Base-by-base conservation (phyloP, 139 green algal species). In the Chlamydomonas sp. region DNA sequence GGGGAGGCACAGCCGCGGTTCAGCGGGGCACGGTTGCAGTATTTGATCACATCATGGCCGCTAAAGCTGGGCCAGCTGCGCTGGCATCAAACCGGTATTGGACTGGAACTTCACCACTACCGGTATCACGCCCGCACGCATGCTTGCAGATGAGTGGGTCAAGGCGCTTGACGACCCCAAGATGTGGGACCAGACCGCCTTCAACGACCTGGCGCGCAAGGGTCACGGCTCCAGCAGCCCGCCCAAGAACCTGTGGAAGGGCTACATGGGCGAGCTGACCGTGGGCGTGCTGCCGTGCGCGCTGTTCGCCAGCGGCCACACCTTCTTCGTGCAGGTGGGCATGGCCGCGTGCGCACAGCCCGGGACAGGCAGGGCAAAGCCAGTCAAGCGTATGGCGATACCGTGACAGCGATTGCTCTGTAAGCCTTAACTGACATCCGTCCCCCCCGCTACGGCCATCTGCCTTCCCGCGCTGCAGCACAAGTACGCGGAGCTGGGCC, bases 111-210 rank as follows among this genome's bases (percentile, higher is more conserved):
- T 49, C 31, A 49, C 31, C 31, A 49, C 31, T 49, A 49, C 8
- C 60, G 59, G 60, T 58, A 64, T 58, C 31, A 60, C 6, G 59
- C 63, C 20, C 60, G 20, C 6, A 59, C 15, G 12, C 60, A 8
- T 74, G 1, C 81, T 93, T 12, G 88, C 91, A 77, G 81, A 94
- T 85, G 94, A 94, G 78, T 85, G 91, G 86, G 78, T 93, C n/a
- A 87, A 90, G 71, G 8, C 31, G 8, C 80, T 97, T 58, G 81
- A 89, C 61, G 92, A 98, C 76, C 86, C 91, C 63, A 96, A 94
- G 1, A 90, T 96, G 63, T 98, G 96, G 96, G 96, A 98, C 90
- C 96, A 98, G 85, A 97, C 97, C 82, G 96, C 92, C 0, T 98
- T 98, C 93, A 98, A 98, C 77, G 95, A 97, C 64, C 89, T 98